These are phyloP conservation scores for Leptographium flavum DNA, from an alignment of 2,329 filamentous ascomycete genomes.

Conservation along the genomic window DNA sequence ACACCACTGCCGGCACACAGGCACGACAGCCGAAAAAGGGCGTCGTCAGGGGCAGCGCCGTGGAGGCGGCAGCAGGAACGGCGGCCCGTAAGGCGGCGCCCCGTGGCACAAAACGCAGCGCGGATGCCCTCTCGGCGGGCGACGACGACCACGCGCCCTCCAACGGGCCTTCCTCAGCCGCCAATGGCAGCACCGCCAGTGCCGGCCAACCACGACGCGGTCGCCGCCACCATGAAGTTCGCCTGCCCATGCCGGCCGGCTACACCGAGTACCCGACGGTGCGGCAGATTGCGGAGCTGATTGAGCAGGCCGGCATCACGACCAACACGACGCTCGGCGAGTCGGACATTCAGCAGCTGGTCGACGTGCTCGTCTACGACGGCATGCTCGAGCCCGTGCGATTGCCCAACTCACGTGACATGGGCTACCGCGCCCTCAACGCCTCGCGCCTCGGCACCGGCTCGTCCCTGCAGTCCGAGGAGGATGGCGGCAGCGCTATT, in stretches of 20 bases:
- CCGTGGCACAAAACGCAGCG: conserved; percentile 33
- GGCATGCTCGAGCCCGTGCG: conserved; percentile 56
- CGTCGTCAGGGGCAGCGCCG: conserved; percentile 17
- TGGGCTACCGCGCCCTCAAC: conserved; percentile 37
- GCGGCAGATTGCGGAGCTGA: conserved; percentile 58
- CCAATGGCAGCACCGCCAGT: neutral
- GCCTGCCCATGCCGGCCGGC: conserved; percentile 44
- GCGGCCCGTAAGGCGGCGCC: neutral
- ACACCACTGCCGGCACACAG: conserved; percentile 10
- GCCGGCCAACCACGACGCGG: conserved; percentile 5
- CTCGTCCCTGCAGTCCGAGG: conserved; percentile 17
- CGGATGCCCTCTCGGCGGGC: conserved; percentile 28
- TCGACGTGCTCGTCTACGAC: conserved; percentile 83
- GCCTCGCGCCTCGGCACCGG: conserved; percentile 27
- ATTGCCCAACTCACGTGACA: conserved; percentile 28
- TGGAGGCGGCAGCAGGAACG: neutral
- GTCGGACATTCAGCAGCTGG: conserved; percentile 67
- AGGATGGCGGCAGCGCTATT: conserved; percentile 6
- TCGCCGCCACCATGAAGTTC: conserved; percentile 20
- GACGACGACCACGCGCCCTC: conserved; percentile 4
- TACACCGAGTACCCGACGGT: conserved; percentile 73
- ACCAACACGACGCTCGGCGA: conserved; percentile 57
- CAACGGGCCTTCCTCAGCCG: conserved; percentile 1
- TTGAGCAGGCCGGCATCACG: conserved; percentile 55
- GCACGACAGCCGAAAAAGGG: conserved; percentile 28